Base-by-base conservation (phyloP, 129 eudicot genomes). In the Flaveria linearis region DNA sequence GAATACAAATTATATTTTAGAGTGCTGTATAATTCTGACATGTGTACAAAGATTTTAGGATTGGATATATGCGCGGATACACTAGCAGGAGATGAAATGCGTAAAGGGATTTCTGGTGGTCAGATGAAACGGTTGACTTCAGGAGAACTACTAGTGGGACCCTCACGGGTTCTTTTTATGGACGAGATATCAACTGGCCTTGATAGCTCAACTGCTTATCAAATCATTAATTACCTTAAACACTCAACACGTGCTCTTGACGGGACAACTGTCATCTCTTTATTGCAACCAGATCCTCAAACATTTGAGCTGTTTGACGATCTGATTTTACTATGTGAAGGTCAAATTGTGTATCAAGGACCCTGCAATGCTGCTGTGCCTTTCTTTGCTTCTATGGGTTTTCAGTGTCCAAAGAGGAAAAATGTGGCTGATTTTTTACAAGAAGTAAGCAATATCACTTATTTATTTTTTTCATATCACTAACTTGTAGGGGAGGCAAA, bases 101-200 rank as follows among this genome's bases (percentile, higher is more conserved):
- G 86, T 63, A 92, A 88, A 92, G 98, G 98, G 64, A 92, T 92
- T 61, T 92, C 98, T 58, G 98, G 98, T 17, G 98, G 98, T 72
- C 98, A 92, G 80, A 90, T 86, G 91, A 92, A 90, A 79, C 91
- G 98, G 52, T 87, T 92, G 46, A 90, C 98, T 15, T 90, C 96
- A 0, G 98, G 96, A 79, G 98, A 92, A 76, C 72, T 90, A 71
- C 87, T 92, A 46, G 85, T 92, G 79, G 96, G 98, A 18, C 82
- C 92, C 46, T 84, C 94, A 17, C 72, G 92, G 81, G 98, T 86
- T 57, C 89, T 88, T 45, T 78, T 92, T 60, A 88, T 92, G 96
- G 98, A 92, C 67, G 98, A 92, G 78, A 92, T 92, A 76, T 92
- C 98, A 55, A 92, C 98, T 10, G 98, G 98, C 46, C 85, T 92